Evolutionary conservation across 2,329 filamentous ascomycete genomes (phyloP), one percentile per base, ranked within the genome.

Genomic region (Cordyceps javanica): DNA sequence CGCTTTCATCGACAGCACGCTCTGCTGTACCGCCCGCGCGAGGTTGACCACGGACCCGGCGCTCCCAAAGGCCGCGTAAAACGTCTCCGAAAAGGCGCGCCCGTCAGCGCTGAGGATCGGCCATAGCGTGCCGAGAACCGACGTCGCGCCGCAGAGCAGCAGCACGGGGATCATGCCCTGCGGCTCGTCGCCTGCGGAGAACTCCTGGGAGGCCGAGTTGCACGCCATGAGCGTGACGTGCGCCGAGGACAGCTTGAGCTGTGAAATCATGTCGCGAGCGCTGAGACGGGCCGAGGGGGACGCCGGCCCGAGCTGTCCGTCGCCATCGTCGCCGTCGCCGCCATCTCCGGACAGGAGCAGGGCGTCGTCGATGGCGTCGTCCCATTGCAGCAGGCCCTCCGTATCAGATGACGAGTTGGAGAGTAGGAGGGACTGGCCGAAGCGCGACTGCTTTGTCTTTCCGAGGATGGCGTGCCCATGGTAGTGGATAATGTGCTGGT

Each of bases 401-500:
- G 49, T 30, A 2, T 52, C 49, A 5, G 10, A n/a, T 3, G 49
- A 41, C 2, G 36, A 14, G 5, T 21, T 36, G n/a, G 50, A 25
- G 5, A 53, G 50, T 14, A 53, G 23, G 5, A 53, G 50, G 3
- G 50, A 53, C 38, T 53, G 50, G 0, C 25, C 36, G 34, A 53
- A 53, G 10, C 38, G 23, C 16, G 16, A n/a, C 11, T 42, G 16
- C 16, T 53, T 53, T 2, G 38, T 10, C 28, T 34, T 53, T 16
- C 50, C 50, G 23, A 53, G 38, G 25, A 53, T 23, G 26, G 50
- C 50, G 19, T 53, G 50, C 1, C 50, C 50, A 9, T 53, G 50
- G 26, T 53, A 53, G 50, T 53, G 50, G 25, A 53, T 53, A 9
- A 53, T n/a, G 50, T 53, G 50, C 38, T 36, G 50, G 28, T 42